Evolutionary conservation across 2,329 filamentous ascomycete genomes (phyloP).

Genomic region (Torrubiella hemipterigena): DNA sequence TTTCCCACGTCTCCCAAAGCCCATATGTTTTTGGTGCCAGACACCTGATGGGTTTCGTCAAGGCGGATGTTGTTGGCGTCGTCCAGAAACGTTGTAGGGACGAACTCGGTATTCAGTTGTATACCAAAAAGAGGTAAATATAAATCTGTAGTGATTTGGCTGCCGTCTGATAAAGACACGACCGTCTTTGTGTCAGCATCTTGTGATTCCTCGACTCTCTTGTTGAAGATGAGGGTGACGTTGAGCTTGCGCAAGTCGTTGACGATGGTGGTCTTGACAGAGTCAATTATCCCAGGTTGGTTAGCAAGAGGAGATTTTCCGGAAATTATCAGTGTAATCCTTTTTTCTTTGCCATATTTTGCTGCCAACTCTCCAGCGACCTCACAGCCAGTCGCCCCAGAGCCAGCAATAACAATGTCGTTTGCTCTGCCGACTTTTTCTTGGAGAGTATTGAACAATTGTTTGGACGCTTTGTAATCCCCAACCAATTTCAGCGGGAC

Average conservation of each 20-base stretch:
- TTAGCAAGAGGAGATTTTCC: conserved; percentile 5
- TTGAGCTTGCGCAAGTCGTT: conserved; percentile 14
- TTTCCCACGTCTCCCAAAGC: conserved; percentile 28
- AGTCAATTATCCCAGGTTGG: conserved; percentile 10
- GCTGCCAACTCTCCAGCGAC: conserved; percentile 22
- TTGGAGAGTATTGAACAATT: conserved; percentile 20
- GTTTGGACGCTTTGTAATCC: conserved; percentile 27
- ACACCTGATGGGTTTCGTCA: conserved; percentile 19
- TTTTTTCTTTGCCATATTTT: conserved; percentile 15
- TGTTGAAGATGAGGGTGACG: conserved; percentile 16
- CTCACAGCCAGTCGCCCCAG: conserved; percentile 25
- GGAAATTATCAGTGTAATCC: conserved; percentile 14
- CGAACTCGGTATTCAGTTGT: conserved; percentile 27
- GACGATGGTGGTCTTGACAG: conserved; percentile 17
- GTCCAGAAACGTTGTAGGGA: conserved; percentile 21
- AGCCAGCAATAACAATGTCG: conserved; percentile 24
- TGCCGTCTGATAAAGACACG: conserved; percentile 18
- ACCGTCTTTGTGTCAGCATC: conserved; percentile 5
- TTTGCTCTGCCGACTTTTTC: conserved; percentile 11
- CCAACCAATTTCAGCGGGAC: conserved; percentile 36
- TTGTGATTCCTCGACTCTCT: conserved; percentile 16
- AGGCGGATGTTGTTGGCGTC: conserved; percentile 18
- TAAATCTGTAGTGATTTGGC: conserved; percentile 20
- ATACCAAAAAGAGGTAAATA: conserved; percentile 33
- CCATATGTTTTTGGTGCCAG: conserved; percentile 24